Base-by-base conservation (phyloP, 768 basidiomycete species). In the Amanita muscaria region DNA sequence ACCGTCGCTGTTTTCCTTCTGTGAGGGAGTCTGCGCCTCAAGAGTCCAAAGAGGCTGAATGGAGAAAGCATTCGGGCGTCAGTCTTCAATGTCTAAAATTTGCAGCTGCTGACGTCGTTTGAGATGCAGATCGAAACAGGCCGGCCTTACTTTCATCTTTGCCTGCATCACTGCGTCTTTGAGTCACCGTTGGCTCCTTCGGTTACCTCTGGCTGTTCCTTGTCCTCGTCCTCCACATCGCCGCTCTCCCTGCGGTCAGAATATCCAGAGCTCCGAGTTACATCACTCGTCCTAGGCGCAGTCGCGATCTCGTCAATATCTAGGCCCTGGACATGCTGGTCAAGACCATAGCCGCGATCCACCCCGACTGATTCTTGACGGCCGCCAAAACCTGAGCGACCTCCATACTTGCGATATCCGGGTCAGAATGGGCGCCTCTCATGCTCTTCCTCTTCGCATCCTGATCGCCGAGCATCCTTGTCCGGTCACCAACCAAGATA, bases 121-220 rank as follows among this genome's bases (percentile, higher is more conserved):
- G 9, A 85, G 85, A 57, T 88, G 85, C 12, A 86, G 53, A 57
- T 87, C 85, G 56, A 88, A 88, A 58, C 88, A 88, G 0, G 82
- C 80, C 19, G 78, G 41, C 38, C 59, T 60, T 3, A 63, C 62
- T 31, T 59, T 42, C 32, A 63, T 57, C n/a, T 59, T 58, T 19
- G 62, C 57, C 11, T 55, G 55, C 38, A 60, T 38, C 7, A 55
- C 51, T 3, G 52, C 43, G n/a, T n/a, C n/a, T n/a, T n/a, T n/a
- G n/a, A n/a, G n/a, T n/a, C n/a, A n/a, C n/a, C n/a, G n/a, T n/a
- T n/a, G n/a, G n/a, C 30, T 54, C 55, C 16, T 48, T 38, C 19
- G 52, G 48, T 15, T 48, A 52, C 50, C 18, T 58, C 54, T 5
- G 57, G 53, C n/a, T 61, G 51, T 19, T 48, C 52, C 14, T 53